Conservation (phyloP, 805 yeast genomes). For the Candida sakaeoensis region DNA sequence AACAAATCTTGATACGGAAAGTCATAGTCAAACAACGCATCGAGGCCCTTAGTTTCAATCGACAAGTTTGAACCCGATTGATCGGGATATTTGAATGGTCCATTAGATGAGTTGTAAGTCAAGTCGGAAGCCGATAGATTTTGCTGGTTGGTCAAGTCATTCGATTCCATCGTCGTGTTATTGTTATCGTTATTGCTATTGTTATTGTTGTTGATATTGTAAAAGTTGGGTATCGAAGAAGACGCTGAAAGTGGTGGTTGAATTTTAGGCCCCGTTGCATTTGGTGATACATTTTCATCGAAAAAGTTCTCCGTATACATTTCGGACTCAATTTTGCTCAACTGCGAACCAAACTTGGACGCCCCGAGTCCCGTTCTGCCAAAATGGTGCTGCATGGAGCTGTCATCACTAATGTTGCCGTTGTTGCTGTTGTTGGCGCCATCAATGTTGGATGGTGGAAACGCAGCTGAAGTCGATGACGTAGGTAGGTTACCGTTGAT, state of each 20-base stretch:
- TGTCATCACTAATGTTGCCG: slow-evolving; percentile 6
- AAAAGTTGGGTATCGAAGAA: slow-evolving; percentile 12
- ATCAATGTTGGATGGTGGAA: slow-evolving; percentile 13
- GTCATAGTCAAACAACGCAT: slow-evolving; percentile 8
- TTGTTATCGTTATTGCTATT: too few species aligned
- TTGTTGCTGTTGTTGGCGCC: not conserved
- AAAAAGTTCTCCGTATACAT: slow-evolving; percentile 10
- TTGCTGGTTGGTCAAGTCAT: not conserved
- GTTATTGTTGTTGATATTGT: slow-evolving; percentile 2
- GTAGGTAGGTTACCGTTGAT: slow-evolving; percentile 11
- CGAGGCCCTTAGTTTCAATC: slow-evolving; percentile 1
- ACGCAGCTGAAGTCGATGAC: slow-evolving; percentile 13
- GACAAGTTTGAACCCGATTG: slow-evolving; percentile 6
- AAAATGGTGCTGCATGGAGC: slow-evolving; percentile 10
- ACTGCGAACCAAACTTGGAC: slow-evolving; percentile 10
- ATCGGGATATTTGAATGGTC: not conserved
- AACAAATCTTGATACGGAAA: slow-evolving; percentile 11
- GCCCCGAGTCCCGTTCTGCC: slow-evolving; percentile 12
- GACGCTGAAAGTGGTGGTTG: slow-evolving; percentile 10
- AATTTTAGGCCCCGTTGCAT: not conserved
- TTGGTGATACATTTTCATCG: slow-evolving; percentile 5
- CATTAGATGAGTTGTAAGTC: slow-evolving; percentile 6
- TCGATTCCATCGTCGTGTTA: not conserved
- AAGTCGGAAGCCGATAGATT: slow-evolving; percentile 3
- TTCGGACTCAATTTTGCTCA: slow-evolving; percentile 12